Base-by-base conservation (phyloP, 257 asterid genomes). In the Scutellaria galericulata region DNA sequence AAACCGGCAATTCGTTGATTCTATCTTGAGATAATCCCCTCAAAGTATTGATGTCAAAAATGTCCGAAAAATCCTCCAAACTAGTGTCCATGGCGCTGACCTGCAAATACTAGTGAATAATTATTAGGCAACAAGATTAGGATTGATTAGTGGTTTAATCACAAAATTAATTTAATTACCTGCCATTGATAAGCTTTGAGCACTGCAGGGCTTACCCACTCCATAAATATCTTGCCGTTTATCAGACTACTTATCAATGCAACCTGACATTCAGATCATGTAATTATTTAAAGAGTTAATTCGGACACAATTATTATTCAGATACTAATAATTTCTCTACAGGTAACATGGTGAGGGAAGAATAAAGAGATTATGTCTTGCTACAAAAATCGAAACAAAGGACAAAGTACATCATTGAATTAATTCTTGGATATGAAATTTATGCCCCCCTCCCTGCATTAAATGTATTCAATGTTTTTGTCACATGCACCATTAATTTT, bases 141-240 rank as follows among this genome's bases (percentile, higher is more conserved):
- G 35, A 27, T 24, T 24, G 27, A 24, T 24, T 24, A 24, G 27
- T 10, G 27, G 47, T 46, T n/a, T 7, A 62, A 47, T 7, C 50
- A 52, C 18, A 44, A 14, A 9, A 24, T 24, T 24, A 24, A 24
- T 24, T 31, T 31, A 31, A 75, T 74, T 80, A 89, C 97, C 81
- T 89, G 97, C 93, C 91, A 89, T 48, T 86, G 96, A 60, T 89
- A 91, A 41, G 97, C 97, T 81, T 84, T 85, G 5, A 91, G 89
- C 64, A 91, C 74, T 50, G 95, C 95, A 68, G 91, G 93, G 55
- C 89, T 75, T 65, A 91, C 97, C 96, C 95, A 91, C 75, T 91
- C 97, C 90, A 84, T 86, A 79, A 81, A 89, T 82, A 86, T 81
- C 83, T 89, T 86, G 70, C 95, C 97, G 45, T 89, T 78, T 15